phyloP scores from a whole-genome alignment of 1,284 basidiomycete genomes.

The Fomitopsis palustris region DNA sequence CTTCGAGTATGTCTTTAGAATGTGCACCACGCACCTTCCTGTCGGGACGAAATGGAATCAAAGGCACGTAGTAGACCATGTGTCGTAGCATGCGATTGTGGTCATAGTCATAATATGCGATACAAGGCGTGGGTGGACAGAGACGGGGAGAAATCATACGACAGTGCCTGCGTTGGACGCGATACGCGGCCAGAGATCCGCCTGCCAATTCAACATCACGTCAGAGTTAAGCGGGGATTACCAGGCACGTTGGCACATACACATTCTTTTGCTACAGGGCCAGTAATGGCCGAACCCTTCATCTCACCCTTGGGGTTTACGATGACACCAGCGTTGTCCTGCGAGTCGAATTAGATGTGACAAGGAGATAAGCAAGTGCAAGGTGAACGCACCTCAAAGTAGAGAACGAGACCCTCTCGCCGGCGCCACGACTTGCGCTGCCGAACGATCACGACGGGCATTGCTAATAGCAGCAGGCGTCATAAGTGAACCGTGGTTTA shows the following conservation, averaged over 20 bases:
- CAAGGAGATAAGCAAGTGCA: not conserved
- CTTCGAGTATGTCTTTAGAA: too few relatives aligned
- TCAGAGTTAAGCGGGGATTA: not conserved
- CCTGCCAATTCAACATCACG: conserved; percentile 39
- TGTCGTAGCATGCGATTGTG: conserved; percentile 9
- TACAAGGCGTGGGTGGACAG: conserved; percentile 21
- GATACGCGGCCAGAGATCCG: conserved; percentile 99
- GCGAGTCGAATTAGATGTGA: not conserved
- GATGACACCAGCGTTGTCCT: conserved; percentile 97
- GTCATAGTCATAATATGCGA: conserved; percentile 20
- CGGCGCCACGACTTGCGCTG: conserved; percentile 99
- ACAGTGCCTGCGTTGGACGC: conserved; percentile 98
- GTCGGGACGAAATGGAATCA: too few relatives aligned
- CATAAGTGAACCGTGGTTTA: not conserved
- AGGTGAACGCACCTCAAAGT: conserved; percentile 76
- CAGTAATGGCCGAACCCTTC: conserved; percentile 99
- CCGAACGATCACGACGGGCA: conserved; percentile 96
- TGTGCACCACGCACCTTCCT: too few relatives aligned
- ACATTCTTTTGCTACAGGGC: conserved; percentile 96
- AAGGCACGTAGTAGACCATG: conserved; percentile 5
- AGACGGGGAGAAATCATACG: conserved; percentile 53
- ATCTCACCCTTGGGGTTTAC: conserved; percentile 99
- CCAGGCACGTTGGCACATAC: conserved; percentile 43
- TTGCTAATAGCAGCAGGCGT: conserved; percentile 51
- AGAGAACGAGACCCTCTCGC: conserved; percentile 98